Base-by-base conservation (phyloP, 2,329 filamentous ascomycete species). In the Aspergillus ustus region DNA sequence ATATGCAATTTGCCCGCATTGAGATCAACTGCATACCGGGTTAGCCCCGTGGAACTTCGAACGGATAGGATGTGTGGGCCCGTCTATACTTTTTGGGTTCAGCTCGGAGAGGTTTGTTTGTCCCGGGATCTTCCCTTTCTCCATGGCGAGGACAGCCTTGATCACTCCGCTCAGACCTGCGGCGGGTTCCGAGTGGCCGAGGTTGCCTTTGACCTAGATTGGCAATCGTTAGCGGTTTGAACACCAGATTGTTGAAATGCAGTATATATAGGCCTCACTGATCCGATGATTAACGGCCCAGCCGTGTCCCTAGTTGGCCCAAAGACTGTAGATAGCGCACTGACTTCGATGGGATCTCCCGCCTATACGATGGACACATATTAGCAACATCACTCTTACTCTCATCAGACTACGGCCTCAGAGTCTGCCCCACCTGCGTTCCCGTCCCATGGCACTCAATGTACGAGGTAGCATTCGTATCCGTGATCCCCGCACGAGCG, bases 381-480 rank as follows among this genome's bases (percentile, higher is more conserved):
- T 48, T 19, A 48, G n/a, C 44, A 4, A 48, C 11, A 48, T 20
- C 19, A 22, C 4, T 6, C 44, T 8, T 7, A 2, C 31, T 9
- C 7, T 9, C 31, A 4, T 4, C 31, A 37, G 3, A 37, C 31
- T 2, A 37, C 7, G 8, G 2, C 31, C 31, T 48, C 45, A 19
- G 19, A 37, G 15, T 0, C 6, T 28, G 2, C 17, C 31, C 17
- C 13, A 48, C 45, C 45, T 48, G 40, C 1, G 73, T 76, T 20
- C 78, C 78, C 0, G 80, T 81, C 9, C 78, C 78, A 58, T 81
- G 78, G 11, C 70, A 71, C 54, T 81, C 73, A 19, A 81, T 72
- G 60, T 73, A 81, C 22, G 74, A 72, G 1, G 72, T 68, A 1
- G 65, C 57, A 2, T 63, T 50, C 1, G 55, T 55, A 59, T 77